Base-by-base conservation (phyloP, 257 asterid genomes). In the Nicotiana otophora region DNA sequence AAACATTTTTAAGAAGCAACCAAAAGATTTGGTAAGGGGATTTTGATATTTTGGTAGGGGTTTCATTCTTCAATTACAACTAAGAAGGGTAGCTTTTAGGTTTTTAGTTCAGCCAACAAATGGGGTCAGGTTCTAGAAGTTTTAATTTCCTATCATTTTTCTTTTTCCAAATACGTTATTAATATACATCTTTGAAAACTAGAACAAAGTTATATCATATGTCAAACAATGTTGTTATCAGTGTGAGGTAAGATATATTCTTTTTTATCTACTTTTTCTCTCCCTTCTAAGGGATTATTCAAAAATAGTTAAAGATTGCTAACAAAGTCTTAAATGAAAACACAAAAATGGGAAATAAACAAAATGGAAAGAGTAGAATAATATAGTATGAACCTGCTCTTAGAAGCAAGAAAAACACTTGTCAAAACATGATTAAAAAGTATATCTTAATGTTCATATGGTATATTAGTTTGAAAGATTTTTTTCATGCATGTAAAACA, bases 101-200 rank as follows among this genome's bases (percentile, higher is more conserved):
- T 74, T 36, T 78, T 78, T 79, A 63, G 60, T 60, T 79, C 82
- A 61, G 82, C 82, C 70, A 79, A 61, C 74, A 79, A 61, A 33
- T 78, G 60, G 72, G 82, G 61, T 63, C 82, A 79, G 42, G 17
- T 79, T 79, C 74, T 79, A 61, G 82, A 79, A 79, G 82, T 19
- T 12, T 23, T 63, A 70, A 20, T 55, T 48, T 55, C 20, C 67
- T 30, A 5, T 46, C 78, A 70, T 26, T 74, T 63, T 16, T 74
- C 62, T 23, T 74, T 72, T 74, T 46, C 23, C 14, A 20, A 46
- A 23, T 46, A 72, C 61, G 23, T 48, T 14, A 74, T 74, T 72
- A 46, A 70, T 36, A 23, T 74, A 66, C 15, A 66, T 19, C 14
- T 66, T 66, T 66, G 48, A 66, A 17, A 31, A 31, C 1, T 5